Evolutionary conservation across 2,329 filamentous ascomycete species (phyloP), one percentile per base, ranked within the genome.

Genomic region (Fusarium sarcochroum): DNA sequence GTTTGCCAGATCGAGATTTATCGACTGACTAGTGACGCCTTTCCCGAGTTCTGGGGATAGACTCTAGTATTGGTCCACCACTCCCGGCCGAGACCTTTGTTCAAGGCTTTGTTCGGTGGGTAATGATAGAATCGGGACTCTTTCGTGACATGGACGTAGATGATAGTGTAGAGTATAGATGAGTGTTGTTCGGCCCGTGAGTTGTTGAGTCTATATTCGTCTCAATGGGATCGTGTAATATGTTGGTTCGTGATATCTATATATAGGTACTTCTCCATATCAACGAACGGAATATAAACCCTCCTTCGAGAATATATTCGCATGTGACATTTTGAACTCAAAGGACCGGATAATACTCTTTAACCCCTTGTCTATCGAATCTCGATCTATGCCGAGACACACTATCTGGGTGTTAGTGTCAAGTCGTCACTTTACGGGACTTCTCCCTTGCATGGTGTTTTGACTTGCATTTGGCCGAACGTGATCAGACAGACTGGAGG

Each of bases 381-480:
- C 11, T 30, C 6, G 10, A 46, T 37, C 25, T 21, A 20, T 47
- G 46, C n/a, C 35, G 32, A 47, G 25, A 44, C 52, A 34, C 32
- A 37, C 32, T 58, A 23, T 21, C 20, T 40, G 11, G 7, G 40
- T 41, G 20, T 41, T 41, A 17, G 38, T 32, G n/a, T 30, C 21
- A 15, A 35, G 14, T 20, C 32, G 37, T 44, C 27, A 27, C 32
- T 38, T 20, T 37, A 35, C 11, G 10, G 14, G 18, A 8, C 9
- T 4, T 35, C 21, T 25, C 60, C 61, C 61, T 65, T 64, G 46
- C 61, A 59, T 65, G n/a, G 20, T 40, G 27, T n/a, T 46, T 53
- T 38, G n/a, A 18, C 40, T 53, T 25, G 17, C 17, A 14, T 18
- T 11, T 17, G 9, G 18, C 20, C 5, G 32, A 58, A 7, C 10